Evolutionary conservation across 2,329 filamentous ascomycete species (phyloP).

Genomic region (Neofusicoccum sp.): DNA sequence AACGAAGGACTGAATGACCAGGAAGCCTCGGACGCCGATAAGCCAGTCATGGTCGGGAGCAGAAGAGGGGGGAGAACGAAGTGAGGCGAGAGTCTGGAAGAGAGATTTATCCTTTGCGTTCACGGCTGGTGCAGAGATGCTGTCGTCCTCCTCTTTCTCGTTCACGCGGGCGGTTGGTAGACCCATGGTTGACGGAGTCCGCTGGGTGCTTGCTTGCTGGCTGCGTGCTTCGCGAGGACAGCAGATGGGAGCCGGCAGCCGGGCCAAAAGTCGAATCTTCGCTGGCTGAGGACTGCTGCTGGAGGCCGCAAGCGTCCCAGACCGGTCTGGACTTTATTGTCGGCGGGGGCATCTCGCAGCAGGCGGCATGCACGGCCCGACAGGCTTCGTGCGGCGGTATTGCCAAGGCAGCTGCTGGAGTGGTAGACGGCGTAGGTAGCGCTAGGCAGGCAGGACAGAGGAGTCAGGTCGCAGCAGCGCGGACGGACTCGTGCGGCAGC

Average conservation of each 20-base stretch:
- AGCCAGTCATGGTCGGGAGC: slow-evolving; percentile 33
- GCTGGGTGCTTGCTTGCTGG: slow-evolving; percentile 1
- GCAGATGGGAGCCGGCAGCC: not conserved
- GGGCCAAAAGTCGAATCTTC: not conserved
- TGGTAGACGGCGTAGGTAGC: not conserved
- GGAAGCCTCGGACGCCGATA: slow-evolving; percentile 45
- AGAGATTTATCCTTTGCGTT: not conserved
- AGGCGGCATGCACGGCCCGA: slow-evolving; percentile 10
- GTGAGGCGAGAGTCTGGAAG: slow-evolving; percentile 5
- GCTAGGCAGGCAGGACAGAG: not conserved
- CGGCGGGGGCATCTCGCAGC: not conserved
- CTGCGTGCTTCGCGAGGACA: slow-evolving; percentile 1
- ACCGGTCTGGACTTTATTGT: slow-evolving; percentile 8
- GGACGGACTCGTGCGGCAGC: not conserved
- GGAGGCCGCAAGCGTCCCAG: not conserved
- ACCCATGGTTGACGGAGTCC: not conserved
- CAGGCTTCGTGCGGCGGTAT: slow-evolving; percentile 8
- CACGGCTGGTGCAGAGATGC: not conserved
- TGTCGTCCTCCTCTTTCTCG: not conserved
- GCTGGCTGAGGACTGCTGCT: not conserved
- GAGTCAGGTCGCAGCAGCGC: no score
- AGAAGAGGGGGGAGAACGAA: slow-evolving; percentile 18
- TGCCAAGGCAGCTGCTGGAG: not conserved
- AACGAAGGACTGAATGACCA: slow-evolving; percentile 44
- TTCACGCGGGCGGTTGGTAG: not conserved